Evolutionary conservation across 2,329 filamentous ascomycete genomes (phyloP), one percentile per base, ranked within the genome.

Genomic region (Pseudocercospora pini-densiflorae): DNA sequence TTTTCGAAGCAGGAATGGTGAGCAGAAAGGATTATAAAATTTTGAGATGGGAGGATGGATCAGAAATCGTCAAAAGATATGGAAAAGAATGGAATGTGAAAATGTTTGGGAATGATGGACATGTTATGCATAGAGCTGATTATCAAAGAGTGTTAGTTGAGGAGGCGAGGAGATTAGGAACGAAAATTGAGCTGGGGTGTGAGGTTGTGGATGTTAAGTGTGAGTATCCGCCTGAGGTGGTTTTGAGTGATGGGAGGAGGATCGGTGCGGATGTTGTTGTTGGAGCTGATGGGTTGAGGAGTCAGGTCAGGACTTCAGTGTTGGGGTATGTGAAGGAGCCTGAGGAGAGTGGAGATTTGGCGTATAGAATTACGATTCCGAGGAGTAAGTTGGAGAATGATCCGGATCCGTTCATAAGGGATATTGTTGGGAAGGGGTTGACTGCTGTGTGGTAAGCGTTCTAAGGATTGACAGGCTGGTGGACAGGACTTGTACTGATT

Each of bases 221-320:
- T 16, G 19, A 36, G 8, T 62, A 82, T 5, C 73, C 74, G 0
- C 76, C 81, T 0, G 77, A 76, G 3, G 73, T 86, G 0, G 78
- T 71, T 0, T 81, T 79, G 0, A 75, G 74, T 3, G 71, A 73
- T 2, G 85, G 84, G 0, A 74, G 77, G 2, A 75, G 68, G 0
- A 79, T 80, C 1, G 73, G 73, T 0, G 84, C 81, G 1, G 87
- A 90, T 69, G 75, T 90, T 7, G 78, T 91, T 5, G 80, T 91
- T 2, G 88, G 83, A 0, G 87, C 88, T 0, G 89, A 90, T 68
- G 88, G 89, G 0, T 77, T 90, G 0, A 88, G 87, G 85, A 89
- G 86, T 1, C 76, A 78, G 7, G 86, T 83, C 40, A 81, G 87
- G 0, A 80, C 81, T 51, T 23, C 55, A 19, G 59, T 66, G 10